Evolutionary conservation across 257 asterid species (phyloP).

Genomic region (Solanum gracilifrons): DNA sequence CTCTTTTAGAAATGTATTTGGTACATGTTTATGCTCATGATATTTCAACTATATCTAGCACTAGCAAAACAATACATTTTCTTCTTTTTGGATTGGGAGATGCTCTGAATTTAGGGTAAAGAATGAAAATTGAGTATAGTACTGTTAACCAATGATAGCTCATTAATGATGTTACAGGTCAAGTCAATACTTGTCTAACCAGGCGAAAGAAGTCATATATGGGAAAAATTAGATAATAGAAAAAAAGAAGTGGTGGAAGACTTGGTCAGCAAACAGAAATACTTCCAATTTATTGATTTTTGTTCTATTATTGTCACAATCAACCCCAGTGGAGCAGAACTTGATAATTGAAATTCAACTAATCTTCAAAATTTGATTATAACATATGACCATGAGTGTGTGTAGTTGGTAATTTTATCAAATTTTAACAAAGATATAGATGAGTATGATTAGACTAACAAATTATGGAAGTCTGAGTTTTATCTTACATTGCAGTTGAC

Average conservation of each 20-base stretch:
- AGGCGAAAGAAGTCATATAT: not conserved
- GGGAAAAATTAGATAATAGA: not conserved
- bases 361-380: not conserved
- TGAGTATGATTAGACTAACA: not conserved
- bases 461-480: not conserved
- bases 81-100: not conserved
- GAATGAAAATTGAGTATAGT: not conserved
- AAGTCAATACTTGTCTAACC: not conserved
- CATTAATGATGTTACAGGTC: not conserved
- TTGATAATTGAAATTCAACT: not conserved
- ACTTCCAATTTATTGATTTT: not conserved
- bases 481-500: not conserved
- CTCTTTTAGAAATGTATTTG: not conserved
- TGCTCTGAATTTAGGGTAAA: not conserved
- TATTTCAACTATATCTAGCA: not conserved
- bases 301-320: not conserved
- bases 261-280: not conserved
- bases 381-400: not conserved
- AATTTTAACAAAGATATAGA: not conserved
- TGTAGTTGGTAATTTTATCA: not conserved
- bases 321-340: not conserved
- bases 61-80: not conserved
- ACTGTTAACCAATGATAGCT: not conserved
- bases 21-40: not conserved
- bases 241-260: not conserved